Base-by-base conservation (phyloP, 2,329 filamentous ascomycete genomes). In the Camptophora hylomeconis region DNA sequence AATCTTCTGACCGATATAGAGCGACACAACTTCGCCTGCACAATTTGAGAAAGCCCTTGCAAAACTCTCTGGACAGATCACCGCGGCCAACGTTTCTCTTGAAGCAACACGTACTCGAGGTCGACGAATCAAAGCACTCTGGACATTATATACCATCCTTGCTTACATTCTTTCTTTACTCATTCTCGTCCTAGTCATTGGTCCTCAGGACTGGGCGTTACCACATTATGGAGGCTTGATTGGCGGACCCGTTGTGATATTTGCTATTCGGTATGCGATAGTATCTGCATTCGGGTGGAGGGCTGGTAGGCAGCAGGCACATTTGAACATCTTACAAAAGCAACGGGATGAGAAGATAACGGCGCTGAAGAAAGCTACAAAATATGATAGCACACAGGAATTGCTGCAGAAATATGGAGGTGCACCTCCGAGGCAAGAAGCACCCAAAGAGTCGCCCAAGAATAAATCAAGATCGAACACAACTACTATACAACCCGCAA, bases 331-430 rank as follows among this genome's bases (percentile, higher is more conserved):
- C 12, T 68, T 86, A 19, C 74, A 86, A 46, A 71, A 73, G 30
- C 80, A 94, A 53, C 75, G 87, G 30, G 73, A 80, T 35, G 74
- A 74, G 45, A 93, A 86, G 2, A 95, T 98, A 41, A 79, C 92
- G 51, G 86, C 86, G 56, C 72, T 98, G 39, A 98, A 98, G 57
- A 75, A 79, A 34, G 86, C 86, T 15, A 98, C 89, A 18, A 93
- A 81, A 53, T 98, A 94, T 59, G 82, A 95, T 55, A 89, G 86
- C 17, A 98, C 89, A 2, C 73, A 92, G 47, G 75, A 94, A 50
- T 58, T 98, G 35, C 69, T 98, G 7, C 82, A 95, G 47, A 98
- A 95, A 47, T 98, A 98, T 52, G 86, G 84, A 19, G 80, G 73
- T 7, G 61, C 65, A 12, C 72, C 75, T 37, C 58, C 65, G 12